Conservation (phyloP, 768 basidiomycete species). For the Serpula lacrymans region DNA sequence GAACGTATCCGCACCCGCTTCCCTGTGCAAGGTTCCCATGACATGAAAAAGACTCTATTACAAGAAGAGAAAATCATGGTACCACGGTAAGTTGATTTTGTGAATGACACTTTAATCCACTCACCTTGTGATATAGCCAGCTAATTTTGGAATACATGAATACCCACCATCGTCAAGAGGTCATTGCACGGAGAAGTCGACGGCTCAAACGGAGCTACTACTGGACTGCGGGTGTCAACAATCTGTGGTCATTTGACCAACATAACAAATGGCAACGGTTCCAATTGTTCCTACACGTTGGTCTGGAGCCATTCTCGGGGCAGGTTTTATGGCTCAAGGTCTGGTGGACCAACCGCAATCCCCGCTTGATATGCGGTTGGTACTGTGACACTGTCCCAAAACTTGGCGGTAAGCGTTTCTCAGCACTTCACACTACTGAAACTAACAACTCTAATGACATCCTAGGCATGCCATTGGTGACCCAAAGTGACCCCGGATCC, state of each 20-base stretch:
- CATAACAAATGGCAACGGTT: constrained; percentile 45
- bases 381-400: constrained; percentile 28
- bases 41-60: constrained; percentile 19
- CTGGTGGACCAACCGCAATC: constrained; percentile 42
- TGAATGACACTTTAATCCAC: too few species aligned
- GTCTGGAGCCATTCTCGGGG: constrained; percentile 35
- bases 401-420: constrained; percentile 14
- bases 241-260: constrained; percentile 37
- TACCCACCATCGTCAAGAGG: too few species aligned
- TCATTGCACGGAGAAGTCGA: constrained; percentile 12
- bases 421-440: constrained; percentile 5
- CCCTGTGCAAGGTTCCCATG: constrained; percentile 24
- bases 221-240: constrained; percentile 39
- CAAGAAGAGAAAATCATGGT: constrained; percentile 23
- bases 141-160: too few species aligned
- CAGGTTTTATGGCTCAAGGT: constrained; percentile 33
- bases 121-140: too few species aligned
- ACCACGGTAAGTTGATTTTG: constrained; percentile 13
- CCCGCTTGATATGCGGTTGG: constrained; percentile 29
- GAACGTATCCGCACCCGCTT: constrained; percentile 13
- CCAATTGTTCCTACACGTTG: constrained; percentile 33
- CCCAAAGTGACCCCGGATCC: constrained; percentile 41
- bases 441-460: constrained; percentile 1
- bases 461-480: constrained; percentile 35
- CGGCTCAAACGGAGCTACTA: constrained; percentile 27